Conservation (phyloP, 306 rosid species). For the Cicer pinnatifidum region DNA sequence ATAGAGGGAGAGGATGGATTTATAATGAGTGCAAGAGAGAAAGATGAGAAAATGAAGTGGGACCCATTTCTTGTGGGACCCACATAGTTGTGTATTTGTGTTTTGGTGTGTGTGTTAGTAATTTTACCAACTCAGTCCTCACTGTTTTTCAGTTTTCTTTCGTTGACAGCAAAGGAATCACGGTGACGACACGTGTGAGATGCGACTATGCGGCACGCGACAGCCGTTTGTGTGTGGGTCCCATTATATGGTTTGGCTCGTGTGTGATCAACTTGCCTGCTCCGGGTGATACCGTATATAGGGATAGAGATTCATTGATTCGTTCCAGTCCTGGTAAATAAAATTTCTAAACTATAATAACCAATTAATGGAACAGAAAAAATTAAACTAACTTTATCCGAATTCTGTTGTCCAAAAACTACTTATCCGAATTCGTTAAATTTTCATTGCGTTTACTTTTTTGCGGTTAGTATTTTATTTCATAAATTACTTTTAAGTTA, state of each 20-base stretch:
- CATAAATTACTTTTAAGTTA: too few relatives aligned
- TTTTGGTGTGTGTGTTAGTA: neutral
- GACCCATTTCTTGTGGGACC: conserved; percentile 53
- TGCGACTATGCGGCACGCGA: conserved; percentile 82
- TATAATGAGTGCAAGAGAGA: conserved; percentile 44
- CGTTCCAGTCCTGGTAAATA: too few relatives aligned
- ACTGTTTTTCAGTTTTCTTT: neutral
- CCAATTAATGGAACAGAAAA: too few relatives aligned
- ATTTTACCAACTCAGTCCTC: conserved; percentile 39
- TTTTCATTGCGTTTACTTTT: too few relatives aligned
- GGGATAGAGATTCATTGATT: too few relatives aligned
- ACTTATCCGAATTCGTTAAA: too few relatives aligned
- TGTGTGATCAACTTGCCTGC: conserved; percentile 1
- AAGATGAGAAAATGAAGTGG: neutral
- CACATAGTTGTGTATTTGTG: conserved; percentile 6
- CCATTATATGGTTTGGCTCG: conserved; percentile 39
- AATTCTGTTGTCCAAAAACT: too few relatives aligned
- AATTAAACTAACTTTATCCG: too few relatives aligned
- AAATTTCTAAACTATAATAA: too few relatives aligned
- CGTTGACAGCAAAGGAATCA: conserved; percentile 56
- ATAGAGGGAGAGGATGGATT: conserved; percentile 39
- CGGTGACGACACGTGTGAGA: conserved; percentile 61
- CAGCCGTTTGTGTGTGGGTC: conserved; percentile 70
- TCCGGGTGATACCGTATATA: neutral
- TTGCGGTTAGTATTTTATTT: too few relatives aligned